Conservation (phyloP, 2,329 filamentous ascomycete genomes). For the Colletotrichum sp. region DNA sequence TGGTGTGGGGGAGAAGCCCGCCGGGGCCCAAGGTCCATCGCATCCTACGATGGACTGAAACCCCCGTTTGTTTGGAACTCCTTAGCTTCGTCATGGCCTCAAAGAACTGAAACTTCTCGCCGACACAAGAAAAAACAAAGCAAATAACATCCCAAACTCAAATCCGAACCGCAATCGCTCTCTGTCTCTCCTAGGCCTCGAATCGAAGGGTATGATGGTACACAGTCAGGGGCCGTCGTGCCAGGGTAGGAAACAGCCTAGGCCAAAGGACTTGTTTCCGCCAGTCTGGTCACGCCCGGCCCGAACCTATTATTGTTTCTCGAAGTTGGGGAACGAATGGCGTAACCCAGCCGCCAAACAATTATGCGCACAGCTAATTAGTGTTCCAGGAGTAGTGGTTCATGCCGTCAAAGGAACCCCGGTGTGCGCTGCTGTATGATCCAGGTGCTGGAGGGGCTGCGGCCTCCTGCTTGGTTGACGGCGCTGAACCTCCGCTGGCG, state of each 20-base stretch:
- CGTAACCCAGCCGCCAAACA: neutral
- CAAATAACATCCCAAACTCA: neutral
- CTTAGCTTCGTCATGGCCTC: neutral
- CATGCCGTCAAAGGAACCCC: slow-evolving; percentile 53
- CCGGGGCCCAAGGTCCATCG: neutral
- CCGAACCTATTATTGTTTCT: slow-evolving; percentile 9
- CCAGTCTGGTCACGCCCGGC: neutral
- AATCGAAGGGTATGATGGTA: slow-evolving; percentile 12
- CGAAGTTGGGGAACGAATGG: neutral
- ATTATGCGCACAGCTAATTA: slow-evolving; percentile 34
- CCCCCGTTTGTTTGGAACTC: neutral
- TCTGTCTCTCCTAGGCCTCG: neutral
- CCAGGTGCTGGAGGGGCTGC: slow-evolving; percentile 39
- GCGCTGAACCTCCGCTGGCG: slow-evolving; percentile 39
- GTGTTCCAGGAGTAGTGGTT: slow-evolving; percentile 64
- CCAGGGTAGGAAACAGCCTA: neutral
- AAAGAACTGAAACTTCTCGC: slow-evolving; percentile 3
- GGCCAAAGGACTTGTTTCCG: neutral
- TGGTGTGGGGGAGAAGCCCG: neutral
- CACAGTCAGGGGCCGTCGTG: neutral
- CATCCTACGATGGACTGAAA: neutral
- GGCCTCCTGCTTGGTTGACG: slow-evolving; percentile 37
- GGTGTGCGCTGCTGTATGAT: slow-evolving; percentile 41
- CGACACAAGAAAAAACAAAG: neutral
- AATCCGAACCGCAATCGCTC: slow-evolving; percentile 11